Evolutionary conservation across 2,329 filamentous ascomycete genomes (phyloP).

Genomic region (Bretziella fagacearum): DNA sequence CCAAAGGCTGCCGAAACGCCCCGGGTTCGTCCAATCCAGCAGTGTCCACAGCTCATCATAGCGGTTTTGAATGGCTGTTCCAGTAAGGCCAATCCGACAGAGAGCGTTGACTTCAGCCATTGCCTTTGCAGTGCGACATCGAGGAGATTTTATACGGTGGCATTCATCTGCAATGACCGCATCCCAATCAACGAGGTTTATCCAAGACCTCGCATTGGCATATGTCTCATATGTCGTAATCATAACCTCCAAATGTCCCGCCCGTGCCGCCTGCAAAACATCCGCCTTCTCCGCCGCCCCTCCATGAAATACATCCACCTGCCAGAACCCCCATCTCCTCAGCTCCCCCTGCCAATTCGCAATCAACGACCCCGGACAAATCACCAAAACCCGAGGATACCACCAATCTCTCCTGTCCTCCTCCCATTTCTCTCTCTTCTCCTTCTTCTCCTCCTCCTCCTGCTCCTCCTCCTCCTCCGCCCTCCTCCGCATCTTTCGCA

Average conservation of each 20-base stretch:
- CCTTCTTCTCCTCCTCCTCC: no score
- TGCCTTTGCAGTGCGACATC: slow-evolving; percentile 60
- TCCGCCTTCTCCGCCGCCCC: slow-evolving; percentile 39
- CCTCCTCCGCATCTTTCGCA: slow-evolving; percentile 64
- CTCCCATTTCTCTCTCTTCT: not conserved
- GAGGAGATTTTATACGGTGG: slow-evolving; percentile 68
- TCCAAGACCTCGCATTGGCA: slow-evolving; percentile 49
- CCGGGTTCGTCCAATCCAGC: slow-evolving; percentile 90
- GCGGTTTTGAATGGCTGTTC: slow-evolving; percentile 93
- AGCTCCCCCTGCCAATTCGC: slow-evolving; percentile 84
- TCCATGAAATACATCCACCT: slow-evolving; percentile 68
- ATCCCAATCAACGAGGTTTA: slow-evolving; percentile 86
- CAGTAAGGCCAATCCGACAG: slow-evolving; percentile 82
- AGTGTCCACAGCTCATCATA: slow-evolving; percentile 96
- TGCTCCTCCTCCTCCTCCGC: slow-evolving; percentile 22
- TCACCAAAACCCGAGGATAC: slow-evolving; percentile 54
- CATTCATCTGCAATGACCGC: slow-evolving; percentile 90
- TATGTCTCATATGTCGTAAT: slow-evolving; percentile 93
- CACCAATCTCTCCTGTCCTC: no score
- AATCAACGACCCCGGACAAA: slow-evolving; percentile 79
- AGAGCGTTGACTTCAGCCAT: slow-evolving; percentile 85
- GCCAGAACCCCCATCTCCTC: slow-evolving; percentile 89
- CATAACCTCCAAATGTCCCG: slow-evolving; percentile 72
- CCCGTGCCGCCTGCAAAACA: slow-evolving; percentile 52
- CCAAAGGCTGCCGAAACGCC: slow-evolving; percentile 41